phyloP scores from a whole-genome alignment of 768 basidiomycete genomes.

The Suillus alpinus region DNA sequence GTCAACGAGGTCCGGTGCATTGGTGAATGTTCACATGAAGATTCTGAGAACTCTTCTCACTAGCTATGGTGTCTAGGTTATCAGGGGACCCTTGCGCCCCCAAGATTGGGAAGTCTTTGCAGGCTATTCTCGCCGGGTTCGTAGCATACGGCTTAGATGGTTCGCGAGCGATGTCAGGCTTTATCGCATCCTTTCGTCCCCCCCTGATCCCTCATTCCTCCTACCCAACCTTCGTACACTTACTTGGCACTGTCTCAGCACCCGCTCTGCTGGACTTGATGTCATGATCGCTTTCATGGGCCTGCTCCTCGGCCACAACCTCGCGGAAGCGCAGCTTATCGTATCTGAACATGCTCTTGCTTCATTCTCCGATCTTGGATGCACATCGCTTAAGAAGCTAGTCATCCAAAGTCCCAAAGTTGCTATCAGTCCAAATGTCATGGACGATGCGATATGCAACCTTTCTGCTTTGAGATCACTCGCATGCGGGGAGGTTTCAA shows the following conservation, averaged over 20 bases:
- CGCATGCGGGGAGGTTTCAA: not conserved
- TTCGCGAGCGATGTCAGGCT: conserved; percentile 21
- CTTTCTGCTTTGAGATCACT: not conserved
- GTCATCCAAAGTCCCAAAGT: not conserved
- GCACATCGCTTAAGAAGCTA: not conserved
- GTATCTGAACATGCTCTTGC: not conserved
- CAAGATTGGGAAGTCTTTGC: conserved; percentile 29
- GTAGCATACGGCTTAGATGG: conserved; percentile 30
- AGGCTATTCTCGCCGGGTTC: conserved; percentile 27
- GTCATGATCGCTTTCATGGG: conserved; percentile 23
- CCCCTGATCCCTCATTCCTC: conserved; percentile 15
- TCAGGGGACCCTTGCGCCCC: conserved; percentile 17
- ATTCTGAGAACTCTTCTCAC: not conserved
- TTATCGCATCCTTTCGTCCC: conserved; percentile 15
- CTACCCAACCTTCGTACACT: conserved; percentile 27
- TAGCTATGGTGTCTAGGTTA: conserved; percentile 12
- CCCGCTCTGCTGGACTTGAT: conserved; percentile 9
- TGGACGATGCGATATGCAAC: not conserved
- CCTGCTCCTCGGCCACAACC: conserved; percentile 19
- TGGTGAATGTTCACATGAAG: not conserved
- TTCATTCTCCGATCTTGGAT: not conserved
- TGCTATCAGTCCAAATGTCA: not conserved
- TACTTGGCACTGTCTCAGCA: conserved; percentile 10
- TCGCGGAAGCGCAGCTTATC: not conserved
- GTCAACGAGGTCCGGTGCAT: conserved; percentile 15